Base-by-base conservation (phyloP, 495 filamentous ascomycete species). In the Aspergillus mulundensis region DNA sequence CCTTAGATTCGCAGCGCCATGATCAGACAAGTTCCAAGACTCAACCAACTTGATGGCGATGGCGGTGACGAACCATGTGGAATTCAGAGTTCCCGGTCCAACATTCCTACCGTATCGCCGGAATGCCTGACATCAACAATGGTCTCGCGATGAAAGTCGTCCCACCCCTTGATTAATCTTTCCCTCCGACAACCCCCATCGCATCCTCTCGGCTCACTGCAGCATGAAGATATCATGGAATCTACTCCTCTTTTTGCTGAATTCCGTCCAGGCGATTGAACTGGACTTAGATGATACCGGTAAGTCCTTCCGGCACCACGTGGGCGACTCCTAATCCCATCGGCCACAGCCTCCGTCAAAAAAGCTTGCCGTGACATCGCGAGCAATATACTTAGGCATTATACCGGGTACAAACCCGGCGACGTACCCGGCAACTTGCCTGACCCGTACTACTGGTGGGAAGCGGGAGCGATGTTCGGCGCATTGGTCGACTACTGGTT, bases 361-460 rank as follows among this genome's bases (percentile, higher is more conserved):
- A 58, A 62, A 14, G 77, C 74, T 1, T 73, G 77, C 1, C 65
- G 66, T 21, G 60, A 64, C 0, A 66, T 75, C 46, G 77, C 77
- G 7, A 64, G 69, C 38, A 72, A 71, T 53, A 77, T 82, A 72
- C 71, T 82, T 66, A 71, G 69, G 1, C 87, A 83, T 60, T 91
- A 91, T 57, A 87, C 83, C 1, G 87, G 87, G 14, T 85, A 87
- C 66, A 72, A 80, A 30, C 84, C 87, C 0, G 87, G 87, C 34
- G 84, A 88, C 50, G 74, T 77, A 2, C 86, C 87, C 5, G 87
- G 87, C 8, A 89, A 89, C 66, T 67, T 91, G 2, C 87, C 87
- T 2, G 75, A 81, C 59, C 87, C 87, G 0, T 93, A 91, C 67
- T 93, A 86, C 70, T 91, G 88, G 88, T 91, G 87, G 87, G 85